phyloP scores from a whole-genome alignment of 2,329 filamentous ascomycete species.

The Talaromyces sp. region DNA sequence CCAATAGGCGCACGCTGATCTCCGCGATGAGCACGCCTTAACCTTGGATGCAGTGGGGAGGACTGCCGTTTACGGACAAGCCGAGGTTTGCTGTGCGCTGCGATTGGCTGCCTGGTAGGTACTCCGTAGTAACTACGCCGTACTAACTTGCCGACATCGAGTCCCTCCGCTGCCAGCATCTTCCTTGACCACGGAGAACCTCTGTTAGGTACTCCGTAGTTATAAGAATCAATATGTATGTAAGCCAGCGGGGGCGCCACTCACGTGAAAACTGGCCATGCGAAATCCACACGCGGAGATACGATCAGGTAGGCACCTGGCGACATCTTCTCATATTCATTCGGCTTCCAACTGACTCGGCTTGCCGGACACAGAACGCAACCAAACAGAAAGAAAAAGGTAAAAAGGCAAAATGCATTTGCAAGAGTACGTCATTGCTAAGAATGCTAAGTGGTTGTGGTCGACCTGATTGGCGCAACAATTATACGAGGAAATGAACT shows the following conservation, averaged over 20 bases:
- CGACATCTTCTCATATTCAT: neutral
- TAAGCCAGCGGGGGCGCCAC: neutral
- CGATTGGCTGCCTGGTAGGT: neutral
- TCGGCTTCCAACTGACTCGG: neutral
- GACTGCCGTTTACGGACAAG: neutral
- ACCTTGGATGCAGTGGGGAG: neutral
- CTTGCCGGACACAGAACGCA: neutral
- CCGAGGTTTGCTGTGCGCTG: too few species aligned
- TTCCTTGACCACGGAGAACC: neutral
- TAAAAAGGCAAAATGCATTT: too few species aligned
- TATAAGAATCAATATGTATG: too few species aligned
- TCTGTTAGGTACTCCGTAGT: too few species aligned
- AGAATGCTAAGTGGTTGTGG: neutral
- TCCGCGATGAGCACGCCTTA: neutral
- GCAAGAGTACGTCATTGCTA: neutral
- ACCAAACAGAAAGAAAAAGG: neutral
- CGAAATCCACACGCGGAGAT: neutral
- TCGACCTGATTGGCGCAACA: neutral
- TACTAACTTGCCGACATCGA: neutral
- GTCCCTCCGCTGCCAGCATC: neutral
- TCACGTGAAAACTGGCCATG: neutral
- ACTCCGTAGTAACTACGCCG: too few species aligned
- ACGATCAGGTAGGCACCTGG: neutral
- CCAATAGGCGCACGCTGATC: neutral
- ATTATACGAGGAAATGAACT: neutral